A percentile compares a stretch with the other conserved stretches of the same genome.
These are phyloP conservation scores for Alternaria triticina DNA, from an alignment of 2,329 filamentous ascomycete genomes.

Conservation along the genomic window DNA sequence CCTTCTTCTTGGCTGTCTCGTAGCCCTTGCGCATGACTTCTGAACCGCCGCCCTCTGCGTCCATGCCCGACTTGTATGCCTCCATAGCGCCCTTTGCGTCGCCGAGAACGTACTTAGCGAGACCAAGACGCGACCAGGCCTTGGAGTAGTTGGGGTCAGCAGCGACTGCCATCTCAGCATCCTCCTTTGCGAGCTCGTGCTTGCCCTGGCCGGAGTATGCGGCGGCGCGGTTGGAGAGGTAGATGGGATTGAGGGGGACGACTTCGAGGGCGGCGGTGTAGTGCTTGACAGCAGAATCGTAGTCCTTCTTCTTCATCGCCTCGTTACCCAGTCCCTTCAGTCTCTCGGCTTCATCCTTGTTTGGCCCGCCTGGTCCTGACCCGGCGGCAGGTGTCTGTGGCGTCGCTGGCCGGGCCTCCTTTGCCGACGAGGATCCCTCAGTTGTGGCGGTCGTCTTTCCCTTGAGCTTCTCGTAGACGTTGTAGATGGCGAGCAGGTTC, in stretches of 20 bases:
- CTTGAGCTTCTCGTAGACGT: constrained; percentile 95
- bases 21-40: constrained; percentile 97
- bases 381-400: constrained; percentile 43
- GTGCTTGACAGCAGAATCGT: constrained; percentile 77
- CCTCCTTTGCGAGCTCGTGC: constrained; percentile 81
- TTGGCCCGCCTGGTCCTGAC: constrained; percentile 51
- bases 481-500: constrained; percentile 89
- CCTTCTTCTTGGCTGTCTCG: constrained; percentile 87
- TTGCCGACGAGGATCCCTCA: constrained; percentile 49
- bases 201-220: constrained; percentile 85
- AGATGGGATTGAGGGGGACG: constrained; percentile 87
- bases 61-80: constrained; percentile 90
- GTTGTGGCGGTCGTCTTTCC: constrained; percentile 62
- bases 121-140: constrained; percentile 91
- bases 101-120: constrained; percentile 89
- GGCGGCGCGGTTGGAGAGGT: constrained; percentile 95
- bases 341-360: constrained; percentile 82
- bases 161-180: constrained; percentile 88
- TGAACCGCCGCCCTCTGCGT: constrained; percentile 91
- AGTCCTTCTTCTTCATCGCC: constrained; percentile 95
- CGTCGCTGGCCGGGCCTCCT: constrained; percentile 51
- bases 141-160: constrained; percentile 95
- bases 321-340: constrained; percentile 92
- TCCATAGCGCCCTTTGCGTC: constrained; percentile 93
- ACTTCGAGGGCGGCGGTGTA: constrained; percentile 88